Base-by-base conservation (phyloP, 2,329 filamentous ascomycete genomes). In the Fusarium succisae region DNA sequence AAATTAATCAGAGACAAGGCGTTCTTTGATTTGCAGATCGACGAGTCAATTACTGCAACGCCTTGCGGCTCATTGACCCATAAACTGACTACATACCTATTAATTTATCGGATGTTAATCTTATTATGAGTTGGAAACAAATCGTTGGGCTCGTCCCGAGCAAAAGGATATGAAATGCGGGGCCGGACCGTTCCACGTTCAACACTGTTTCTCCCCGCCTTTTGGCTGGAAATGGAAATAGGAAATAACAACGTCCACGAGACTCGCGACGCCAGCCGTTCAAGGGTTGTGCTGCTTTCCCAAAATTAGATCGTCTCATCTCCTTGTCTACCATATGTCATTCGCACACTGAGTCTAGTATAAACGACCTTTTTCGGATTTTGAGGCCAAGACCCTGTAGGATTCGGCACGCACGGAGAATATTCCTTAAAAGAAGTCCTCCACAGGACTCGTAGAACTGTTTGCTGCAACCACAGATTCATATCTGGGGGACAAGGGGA, bases 201-300 rank as follows among this genome's bases (percentile, higher is more conserved):
- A 57, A 60, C 55, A 56, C 35, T 43, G 59, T 39, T 26, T 60
- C 64, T 51, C 75, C 75, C 75, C 73, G 66, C 70, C 63, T 73
- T 70, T 65, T 76, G 63, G 63, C 75, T 66, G 41, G 48, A 77
- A 64, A 59, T 63, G 75, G 75, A 57, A 68, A 69, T 43, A 59
- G 56, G 53, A 59, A 63, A 37, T 63, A 63, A 26, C 26, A 48
- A 30, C 39, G 20, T 32, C 53, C 63, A 50, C 43, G 28, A 58
- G 50, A 65, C 37, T 38, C 24, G 18, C 50, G 11, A 44, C 41
- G 45, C 38, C 51, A 62, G 37, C 38, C 37, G 20, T 45, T 26
- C 28, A 47, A 63, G 22, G 63, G 47, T 45, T 54, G 47, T 26
- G 26, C 41, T 45, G 55, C 12, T 54, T 59, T 59, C 50, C 59